phyloP scores from a whole-genome alignment of 192 early-diverging fungal genomes.

The Dissophora ornata region DNA sequence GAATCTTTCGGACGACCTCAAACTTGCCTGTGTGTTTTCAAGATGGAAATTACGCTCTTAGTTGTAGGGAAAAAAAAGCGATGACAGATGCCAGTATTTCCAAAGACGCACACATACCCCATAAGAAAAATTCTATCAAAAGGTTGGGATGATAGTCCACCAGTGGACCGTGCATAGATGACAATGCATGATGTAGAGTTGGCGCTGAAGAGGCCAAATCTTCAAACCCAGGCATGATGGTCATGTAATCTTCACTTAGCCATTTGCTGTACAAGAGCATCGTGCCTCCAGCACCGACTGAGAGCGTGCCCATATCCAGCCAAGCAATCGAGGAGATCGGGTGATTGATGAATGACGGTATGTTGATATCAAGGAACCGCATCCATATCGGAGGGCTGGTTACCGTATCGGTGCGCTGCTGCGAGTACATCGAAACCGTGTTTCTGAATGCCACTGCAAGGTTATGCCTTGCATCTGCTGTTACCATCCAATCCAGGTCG shows the following conservation, averaged over 20 bases:
- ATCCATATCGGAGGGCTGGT: conserved; percentile 61
- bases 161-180: conserved; percentile 68
- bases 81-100: no score
- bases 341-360: conserved; percentile 60
- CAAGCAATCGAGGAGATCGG: conserved; percentile 62
- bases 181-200: conserved; percentile 65
- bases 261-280: conserved; percentile 73
- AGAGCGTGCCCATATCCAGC: conserved; percentile 68
- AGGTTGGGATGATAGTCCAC: conserved; percentile 81
- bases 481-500: conserved; percentile 77
- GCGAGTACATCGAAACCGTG: conserved; percentile 71
- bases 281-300: conserved; percentile 66
- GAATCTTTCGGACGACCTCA: conserved; percentile 71
- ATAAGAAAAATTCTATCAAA: conserved; percentile 76
- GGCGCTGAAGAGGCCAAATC: conserved; percentile 35
- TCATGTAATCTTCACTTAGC: conserved; percentile 62
- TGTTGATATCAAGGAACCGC: conserved; percentile 63
- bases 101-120: conserved; percentile 58
- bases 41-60: no score
- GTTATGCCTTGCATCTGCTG: conserved; percentile 79
- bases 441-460: conserved; percentile 70
- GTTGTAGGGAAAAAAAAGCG: no score
- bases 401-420: conserved; percentile 56
- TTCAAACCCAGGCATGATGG: conserved; percentile 23
- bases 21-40: conserved; percentile 71